Evolutionary conservation across 2,329 filamentous ascomycete genomes (phyloP), one percentile per base, ranked within the genome.

Genomic region (Aspergillus novoparasiticus): DNA sequence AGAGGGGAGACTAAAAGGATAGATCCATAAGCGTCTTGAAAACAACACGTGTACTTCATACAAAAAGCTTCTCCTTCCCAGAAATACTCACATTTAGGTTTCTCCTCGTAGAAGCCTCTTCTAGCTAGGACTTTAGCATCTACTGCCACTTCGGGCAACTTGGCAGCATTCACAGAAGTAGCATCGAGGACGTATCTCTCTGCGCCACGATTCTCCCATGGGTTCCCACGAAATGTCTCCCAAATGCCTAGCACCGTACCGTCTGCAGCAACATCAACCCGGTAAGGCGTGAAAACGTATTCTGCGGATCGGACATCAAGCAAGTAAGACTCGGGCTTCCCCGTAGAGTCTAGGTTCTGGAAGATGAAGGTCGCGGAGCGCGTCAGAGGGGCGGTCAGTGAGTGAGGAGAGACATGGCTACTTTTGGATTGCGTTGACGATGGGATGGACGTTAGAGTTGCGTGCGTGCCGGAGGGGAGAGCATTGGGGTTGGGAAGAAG

Each of bases 201-300:
- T 16, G 66, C 59, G 19, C 94, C 94, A 73, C 88, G 90, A 75
- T 97, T 96, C 21, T 84, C 88, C 93, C 94, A 97, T 70, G 95
- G 91, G 72, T 96, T 94, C 0, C 93, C 93, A 55, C 93, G 84
- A 76, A 89, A 96, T 30, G 93, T 96, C 82, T 94, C 91, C 90
- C 91, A 95, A 32, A 89, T 89, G 48, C 84, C 80, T 3, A 93
- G 82, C 54, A 84, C 76, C 45, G 82, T 78, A 62, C 78, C 77
- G 69, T 80, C 76, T 26, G 78, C 75, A 43, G 79, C 77, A 58
- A 77, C 66, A 74, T 98, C 95, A 34, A 98, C 86, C 51, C 94
- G 85, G 76, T 96, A 82, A 12, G 93, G 91, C 69, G 88, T 86
- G 76, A 97, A 98, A 59, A 84, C 84, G 77, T 90, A 88, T 61